Conservation (phyloP, 805 yeast genomes). For the Ogataea pilisensis region DNA sequence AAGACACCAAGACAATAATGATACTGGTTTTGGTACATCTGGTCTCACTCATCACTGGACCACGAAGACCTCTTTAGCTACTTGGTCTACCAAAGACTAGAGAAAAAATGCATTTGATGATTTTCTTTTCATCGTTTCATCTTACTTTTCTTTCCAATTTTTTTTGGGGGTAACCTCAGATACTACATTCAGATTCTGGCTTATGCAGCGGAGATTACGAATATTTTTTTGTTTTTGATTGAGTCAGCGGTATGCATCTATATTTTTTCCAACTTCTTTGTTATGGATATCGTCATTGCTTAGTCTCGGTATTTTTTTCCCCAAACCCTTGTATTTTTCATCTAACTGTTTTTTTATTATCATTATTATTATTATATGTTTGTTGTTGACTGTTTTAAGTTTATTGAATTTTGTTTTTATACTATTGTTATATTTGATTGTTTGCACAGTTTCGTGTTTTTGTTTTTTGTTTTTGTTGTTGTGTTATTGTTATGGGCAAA, state of each 20-base stretch:
- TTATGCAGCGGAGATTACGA: too few relatives aligned
- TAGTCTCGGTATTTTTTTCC: neutral
- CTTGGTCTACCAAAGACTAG: conserved; percentile 49
- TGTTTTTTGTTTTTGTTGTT: neutral
- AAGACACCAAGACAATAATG: conserved; percentile 74
- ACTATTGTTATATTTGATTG: neutral
- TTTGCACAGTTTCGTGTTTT: neutral
- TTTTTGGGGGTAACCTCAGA: too few relatives aligned
- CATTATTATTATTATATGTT: neutral
- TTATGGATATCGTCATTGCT: neutral
- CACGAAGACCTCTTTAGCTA: conserved; percentile 37
- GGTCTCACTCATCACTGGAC: conserved; percentile 42
- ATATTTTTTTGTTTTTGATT: neutral
- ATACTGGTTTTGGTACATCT: conserved; percentile 58
- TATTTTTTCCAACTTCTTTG: neutral
- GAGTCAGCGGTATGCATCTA: too few relatives aligned
- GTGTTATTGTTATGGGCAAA: too few relatives aligned
- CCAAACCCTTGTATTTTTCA: neutral
- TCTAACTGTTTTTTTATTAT: neutral
- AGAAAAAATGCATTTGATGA: neutral
- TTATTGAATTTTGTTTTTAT: neutral
- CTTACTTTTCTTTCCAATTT: too few relatives aligned
- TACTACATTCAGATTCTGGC: too few relatives aligned
- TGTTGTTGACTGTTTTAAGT: neutral
- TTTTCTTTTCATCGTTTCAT: neutral